A percentile compares a stretch with the other conserved stretches of the same genome.
These are phyloP conservation scores for Rubus parviflorus DNA, from an alignment of 306 rosid species.

Conservation along the genomic window DNA sequence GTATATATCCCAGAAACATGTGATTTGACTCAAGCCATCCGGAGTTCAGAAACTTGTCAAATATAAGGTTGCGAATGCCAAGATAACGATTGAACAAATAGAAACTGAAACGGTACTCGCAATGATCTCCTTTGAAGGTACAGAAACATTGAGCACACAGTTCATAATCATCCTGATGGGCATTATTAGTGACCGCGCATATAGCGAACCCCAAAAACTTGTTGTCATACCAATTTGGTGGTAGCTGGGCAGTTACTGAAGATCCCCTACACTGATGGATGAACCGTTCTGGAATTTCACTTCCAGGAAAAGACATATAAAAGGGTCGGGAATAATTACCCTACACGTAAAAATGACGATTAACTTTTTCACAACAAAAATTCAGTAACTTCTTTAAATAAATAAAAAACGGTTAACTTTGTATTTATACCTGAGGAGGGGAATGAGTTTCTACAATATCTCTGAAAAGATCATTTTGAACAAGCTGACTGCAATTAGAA, in stretches of 20 bases:
- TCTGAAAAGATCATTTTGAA: not conserved
- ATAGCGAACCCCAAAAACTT: not conserved
- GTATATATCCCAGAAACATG: not conserved
- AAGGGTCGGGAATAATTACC: not conserved
- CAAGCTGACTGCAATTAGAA: not conserved
- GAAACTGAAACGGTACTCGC: no score
- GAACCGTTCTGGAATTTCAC: not conserved
- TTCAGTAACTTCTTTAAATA: no score
- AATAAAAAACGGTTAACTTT: no score
- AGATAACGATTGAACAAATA: not conserved
- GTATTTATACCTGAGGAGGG: not conserved
- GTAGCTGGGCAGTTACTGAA: not conserved
- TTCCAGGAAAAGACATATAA: not conserved
- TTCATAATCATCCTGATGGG: no score
- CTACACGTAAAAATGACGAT: not conserved
- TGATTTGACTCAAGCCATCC: not conserved
- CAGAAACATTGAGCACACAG: not conserved
- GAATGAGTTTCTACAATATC: not conserved
- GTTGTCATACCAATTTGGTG: not conserved
- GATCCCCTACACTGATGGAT: not conserved
- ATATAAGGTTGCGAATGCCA: no score
- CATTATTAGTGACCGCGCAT: not conserved
- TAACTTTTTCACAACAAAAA: not conserved
- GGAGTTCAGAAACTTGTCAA: no score
- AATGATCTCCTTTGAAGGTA: not conserved